phyloP scores from a whole-genome alignment of 2,329 filamentous ascomycete genomes.

The Beauveria sp. region DNA sequence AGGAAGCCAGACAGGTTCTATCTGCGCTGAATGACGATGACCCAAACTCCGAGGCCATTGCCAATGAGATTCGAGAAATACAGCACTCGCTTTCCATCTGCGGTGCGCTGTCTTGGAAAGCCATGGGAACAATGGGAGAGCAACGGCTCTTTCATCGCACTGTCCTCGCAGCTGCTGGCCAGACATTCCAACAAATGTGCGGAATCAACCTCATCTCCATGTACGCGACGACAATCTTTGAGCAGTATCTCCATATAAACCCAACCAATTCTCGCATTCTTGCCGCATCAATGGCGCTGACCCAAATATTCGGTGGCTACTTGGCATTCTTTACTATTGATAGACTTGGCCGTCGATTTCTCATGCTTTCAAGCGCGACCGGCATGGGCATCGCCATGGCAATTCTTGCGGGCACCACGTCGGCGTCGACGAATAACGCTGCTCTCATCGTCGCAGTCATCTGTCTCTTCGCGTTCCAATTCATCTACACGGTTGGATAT shows the following conservation, averaged over 20 bases:
- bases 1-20: conserved; percentile 45
- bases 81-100: conserved; percentile 13
- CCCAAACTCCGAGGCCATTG: conserved; percentile 6
- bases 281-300: conserved; percentile 20
- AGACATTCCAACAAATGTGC: conserved; percentile 20
- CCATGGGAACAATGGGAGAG: conserved; percentile 13
- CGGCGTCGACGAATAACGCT: not conserved
- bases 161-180: conserved; percentile 8
- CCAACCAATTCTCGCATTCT: conserved; percentile 19
- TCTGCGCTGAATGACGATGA: conserved; percentile 11
- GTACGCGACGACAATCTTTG: conserved; percentile 23
- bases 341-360: conserved; percentile 19
- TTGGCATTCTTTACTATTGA: conserved; percentile 23
- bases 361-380: conserved; percentile 8
- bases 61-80: conserved; percentile 11
- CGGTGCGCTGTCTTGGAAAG: conserved; percentile 13
- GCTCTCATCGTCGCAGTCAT: conserved; percentile 12
- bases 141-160: conserved; percentile 13
- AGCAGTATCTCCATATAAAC: conserved; percentile 19
- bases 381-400: conserved; percentile 11
- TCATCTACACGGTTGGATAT: conserved; percentile 56
- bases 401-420: conserved; percentile 9
- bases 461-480: conserved; percentile 59
- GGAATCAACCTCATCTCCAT: conserved; percentile 22
- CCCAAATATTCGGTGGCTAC: conserved; percentile 25